phyloP scores from a whole-genome alignment of 1,284 basidiomycete genomes.

The Melampsora americana region DNA sequence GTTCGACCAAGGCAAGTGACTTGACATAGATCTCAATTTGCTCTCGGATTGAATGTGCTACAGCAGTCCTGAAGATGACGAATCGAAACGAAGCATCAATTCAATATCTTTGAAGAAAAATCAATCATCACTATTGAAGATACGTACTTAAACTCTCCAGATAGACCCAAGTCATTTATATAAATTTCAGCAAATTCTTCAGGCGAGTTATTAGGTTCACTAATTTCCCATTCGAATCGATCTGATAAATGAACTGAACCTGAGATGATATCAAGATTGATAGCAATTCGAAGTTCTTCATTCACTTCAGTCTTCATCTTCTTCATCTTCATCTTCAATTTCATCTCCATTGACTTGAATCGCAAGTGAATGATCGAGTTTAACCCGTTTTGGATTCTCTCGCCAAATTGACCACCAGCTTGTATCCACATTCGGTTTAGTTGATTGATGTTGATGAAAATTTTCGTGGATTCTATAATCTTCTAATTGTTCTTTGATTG shows the following conservation, averaged over 20 bases:
- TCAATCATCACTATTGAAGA: not conserved
- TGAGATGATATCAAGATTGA: constrained; percentile 87
- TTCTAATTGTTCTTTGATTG: constrained; percentile 80
- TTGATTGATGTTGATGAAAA: constrained; percentile 44
- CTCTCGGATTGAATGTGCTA: constrained; percentile 92
- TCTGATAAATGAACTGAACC: constrained; percentile 91
- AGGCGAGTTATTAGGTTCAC: constrained; percentile 71
- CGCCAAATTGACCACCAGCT: constrained; percentile 46
- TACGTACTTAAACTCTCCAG: constrained; percentile 83
- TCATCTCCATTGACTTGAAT: not conserved
- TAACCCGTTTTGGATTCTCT: constrained; percentile 15
- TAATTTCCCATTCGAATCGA: constrained; percentile 97
- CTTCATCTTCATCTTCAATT: not conserved
- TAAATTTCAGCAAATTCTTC: constrained; percentile 91
- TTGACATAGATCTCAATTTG: constrained; percentile 89
- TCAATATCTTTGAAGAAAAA: not conserved
- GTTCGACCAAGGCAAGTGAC: constrained; percentile 84
- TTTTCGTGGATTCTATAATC: constrained; percentile 60
- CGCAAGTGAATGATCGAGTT: not conserved
- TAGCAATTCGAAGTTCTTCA: constrained; percentile 48
- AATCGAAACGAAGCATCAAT: not conserved
- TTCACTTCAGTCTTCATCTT: constrained; percentile 23
- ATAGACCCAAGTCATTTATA: constrained; percentile 78
- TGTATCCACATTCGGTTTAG: constrained; percentile 41
- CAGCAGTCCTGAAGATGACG: constrained; percentile 69